Evolutionary conservation across 306 rosid species (phyloP).

Genomic region (Prunus salicina): DNA sequence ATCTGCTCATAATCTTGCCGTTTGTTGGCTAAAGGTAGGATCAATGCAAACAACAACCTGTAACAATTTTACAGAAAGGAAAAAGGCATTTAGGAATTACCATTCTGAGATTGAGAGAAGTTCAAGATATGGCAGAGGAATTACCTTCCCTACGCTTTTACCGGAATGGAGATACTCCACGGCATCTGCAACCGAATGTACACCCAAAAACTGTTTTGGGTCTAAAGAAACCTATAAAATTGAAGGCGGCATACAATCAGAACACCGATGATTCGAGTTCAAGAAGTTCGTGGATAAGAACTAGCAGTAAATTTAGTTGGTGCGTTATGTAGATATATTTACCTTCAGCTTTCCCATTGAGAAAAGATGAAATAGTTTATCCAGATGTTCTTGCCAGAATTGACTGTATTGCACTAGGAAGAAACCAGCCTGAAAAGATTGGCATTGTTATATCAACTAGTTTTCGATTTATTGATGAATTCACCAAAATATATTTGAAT

Average conservation of each 20-base stretch:
- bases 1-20: slow-evolving; percentile 59
- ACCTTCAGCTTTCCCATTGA: slow-evolving; percentile 81
- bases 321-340: background rate
- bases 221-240: slow-evolving; percentile 61
- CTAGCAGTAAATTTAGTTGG: background rate
- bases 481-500: background rate
- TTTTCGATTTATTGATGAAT: background rate
- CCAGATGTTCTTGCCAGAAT: slow-evolving; percentile 86
- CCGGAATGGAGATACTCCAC: slow-evolving; percentile 98
- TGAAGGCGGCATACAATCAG: slow-evolving; percentile 4
- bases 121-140: background rate
- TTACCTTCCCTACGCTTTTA: slow-evolving; percentile 94
- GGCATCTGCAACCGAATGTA: slow-evolving; percentile 72
- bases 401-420: slow-evolving; percentile 83
- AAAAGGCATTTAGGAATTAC: background rate
- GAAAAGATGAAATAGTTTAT: slow-evolving; percentile 58
- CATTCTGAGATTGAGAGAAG: background rate
- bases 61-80: slow-evolving; percentile 1
- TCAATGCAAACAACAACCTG: slow-evolving; percentile 92
- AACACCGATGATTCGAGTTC: background rate
- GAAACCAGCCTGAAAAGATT: slow-evolving; percentile 74
- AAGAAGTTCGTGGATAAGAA: background rate
- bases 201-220: slow-evolving; percentile 76
- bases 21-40: slow-evolving; percentile 54
- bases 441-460: background rate